Conservation (phyloP, 352 stramenopile species). For the Phytophthora sp. region DNA sequence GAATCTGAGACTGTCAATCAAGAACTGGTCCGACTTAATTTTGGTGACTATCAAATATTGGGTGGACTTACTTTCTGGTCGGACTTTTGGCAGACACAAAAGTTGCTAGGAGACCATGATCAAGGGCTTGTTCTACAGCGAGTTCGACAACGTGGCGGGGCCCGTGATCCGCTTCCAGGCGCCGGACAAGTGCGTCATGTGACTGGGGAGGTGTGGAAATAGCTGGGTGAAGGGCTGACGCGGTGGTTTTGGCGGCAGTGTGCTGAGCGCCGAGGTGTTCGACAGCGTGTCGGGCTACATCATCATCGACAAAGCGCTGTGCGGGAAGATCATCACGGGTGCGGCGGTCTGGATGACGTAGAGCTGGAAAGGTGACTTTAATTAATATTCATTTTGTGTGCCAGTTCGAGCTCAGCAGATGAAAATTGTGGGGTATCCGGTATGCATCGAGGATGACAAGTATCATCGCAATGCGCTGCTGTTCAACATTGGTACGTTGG, state of each 20-base stretch:
- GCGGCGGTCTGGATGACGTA: no score
- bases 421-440: conserved; percentile 88
- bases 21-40: conserved; percentile 6
- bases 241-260: conserved; percentile 38
- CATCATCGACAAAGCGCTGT: conserved; percentile 90
- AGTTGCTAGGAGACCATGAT: no score
- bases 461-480: conserved; percentile 90
- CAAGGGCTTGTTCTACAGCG: conserved; percentile 91
- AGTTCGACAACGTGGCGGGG: conserved; percentile 93
- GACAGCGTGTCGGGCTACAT: conserved; percentile 89
- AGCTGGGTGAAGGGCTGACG: no score
- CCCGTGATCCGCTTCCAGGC: conserved; percentile 91
- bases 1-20: conserved; percentile 9
- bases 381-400: neutral
- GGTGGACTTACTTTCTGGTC: no score
- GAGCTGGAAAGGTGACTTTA: no score
- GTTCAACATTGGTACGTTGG: conserved; percentile 78
- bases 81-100: no score
- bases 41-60: conserved; percentile 1
- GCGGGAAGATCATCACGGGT: conserved; percentile 87
- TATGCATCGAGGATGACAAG: conserved; percentile 91
- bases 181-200: conserved; percentile 77
- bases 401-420: conserved; percentile 76
- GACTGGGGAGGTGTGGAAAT: no score
- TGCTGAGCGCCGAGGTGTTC: conserved; percentile 84